These are phyloP conservation scores for Lathyrus tuberosus DNA, from an alignment of 306 rosid species.

Conservation along the genomic window DNA sequence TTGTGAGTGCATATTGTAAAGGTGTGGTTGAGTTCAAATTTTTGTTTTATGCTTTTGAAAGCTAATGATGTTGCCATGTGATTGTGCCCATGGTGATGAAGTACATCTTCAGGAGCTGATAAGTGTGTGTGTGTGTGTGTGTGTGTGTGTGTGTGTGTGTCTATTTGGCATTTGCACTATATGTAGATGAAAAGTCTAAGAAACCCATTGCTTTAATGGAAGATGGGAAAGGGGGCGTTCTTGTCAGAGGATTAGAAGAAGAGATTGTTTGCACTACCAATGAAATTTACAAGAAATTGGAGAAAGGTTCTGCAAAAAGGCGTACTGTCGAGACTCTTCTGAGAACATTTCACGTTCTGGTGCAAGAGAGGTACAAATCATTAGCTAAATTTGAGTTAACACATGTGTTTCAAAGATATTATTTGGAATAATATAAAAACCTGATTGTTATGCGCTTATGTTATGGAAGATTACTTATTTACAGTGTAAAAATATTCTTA, in stretches of 20 bases:
- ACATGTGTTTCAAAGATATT: constrained; percentile 14
- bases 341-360: constrained; percentile 98
- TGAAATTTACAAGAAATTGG: constrained; percentile 97
- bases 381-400: constrained; percentile 30
- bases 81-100: too few species aligned
- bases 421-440: constrained; percentile 32
- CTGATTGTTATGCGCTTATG: too few species aligned
- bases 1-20: constrained; percentile 19
- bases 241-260: constrained; percentile 98
- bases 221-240: constrained; percentile 98
- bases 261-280: constrained; percentile 97
- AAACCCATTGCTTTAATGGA: constrained; percentile 99
- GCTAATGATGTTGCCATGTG: too few species aligned
- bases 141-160: too few species aligned
- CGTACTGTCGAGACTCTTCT: constrained; percentile 99
- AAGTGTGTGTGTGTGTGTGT: too few species aligned
- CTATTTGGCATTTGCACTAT: too few species aligned
- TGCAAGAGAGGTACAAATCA: constrained; percentile 88
- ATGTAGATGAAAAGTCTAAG: constrained; percentile 85
- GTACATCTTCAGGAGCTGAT: too few species aligned
- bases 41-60: too few species aligned
- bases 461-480: too few species aligned
- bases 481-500: too few species aligned
- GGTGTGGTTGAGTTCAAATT: too few species aligned
- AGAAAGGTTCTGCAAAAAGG: constrained; percentile 95